phyloP scores from a whole-genome alignment of 352 stramenopile species.

The Globisporangium paddicum region DNA sequence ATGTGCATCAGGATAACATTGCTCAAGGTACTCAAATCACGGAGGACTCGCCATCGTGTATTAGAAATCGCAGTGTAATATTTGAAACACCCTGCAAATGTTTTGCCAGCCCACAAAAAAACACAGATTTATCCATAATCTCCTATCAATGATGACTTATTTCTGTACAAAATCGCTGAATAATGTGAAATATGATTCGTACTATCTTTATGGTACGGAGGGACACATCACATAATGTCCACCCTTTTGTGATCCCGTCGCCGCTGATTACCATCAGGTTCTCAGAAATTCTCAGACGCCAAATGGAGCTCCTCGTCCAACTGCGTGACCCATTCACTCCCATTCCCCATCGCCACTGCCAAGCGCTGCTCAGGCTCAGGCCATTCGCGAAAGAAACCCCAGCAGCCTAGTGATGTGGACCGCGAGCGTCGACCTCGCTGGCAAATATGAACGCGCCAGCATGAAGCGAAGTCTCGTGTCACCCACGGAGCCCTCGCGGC shows the following conservation, averaged over 20 bases:
- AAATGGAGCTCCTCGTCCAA: not conserved
- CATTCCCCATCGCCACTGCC: not conserved
- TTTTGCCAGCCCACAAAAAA: no score
- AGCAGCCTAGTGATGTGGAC: not conserved
- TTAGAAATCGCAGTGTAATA: no score
- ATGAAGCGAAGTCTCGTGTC: constrained; percentile 7
- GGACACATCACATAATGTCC: not conserved
- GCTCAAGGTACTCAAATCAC: no score
- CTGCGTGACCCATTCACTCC: not conserved
- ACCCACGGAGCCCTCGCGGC: not conserved
- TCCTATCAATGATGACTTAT: no score
- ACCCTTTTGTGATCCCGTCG: not conserved
- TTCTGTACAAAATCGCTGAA: not conserved
- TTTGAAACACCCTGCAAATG: no score
- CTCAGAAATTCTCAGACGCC: not conserved
- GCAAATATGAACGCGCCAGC: constrained; percentile 9
- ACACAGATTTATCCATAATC: no score
- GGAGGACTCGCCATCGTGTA: no score
- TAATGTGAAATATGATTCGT: not conserved
- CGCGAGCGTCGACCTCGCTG: not conserved
- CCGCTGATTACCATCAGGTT: not conserved
- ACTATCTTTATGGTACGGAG: not conserved
- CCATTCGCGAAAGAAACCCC: constrained; percentile 4
- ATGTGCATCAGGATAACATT: no score
- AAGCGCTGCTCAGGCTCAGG: not conserved